A percentile compares a stretch with the other conserved stretches of the same genome.
Evolutionary conservation across 2,329 filamentous ascomycete species (phyloP).

Genomic region (Arthrobotrys sphaeroides): DNA sequence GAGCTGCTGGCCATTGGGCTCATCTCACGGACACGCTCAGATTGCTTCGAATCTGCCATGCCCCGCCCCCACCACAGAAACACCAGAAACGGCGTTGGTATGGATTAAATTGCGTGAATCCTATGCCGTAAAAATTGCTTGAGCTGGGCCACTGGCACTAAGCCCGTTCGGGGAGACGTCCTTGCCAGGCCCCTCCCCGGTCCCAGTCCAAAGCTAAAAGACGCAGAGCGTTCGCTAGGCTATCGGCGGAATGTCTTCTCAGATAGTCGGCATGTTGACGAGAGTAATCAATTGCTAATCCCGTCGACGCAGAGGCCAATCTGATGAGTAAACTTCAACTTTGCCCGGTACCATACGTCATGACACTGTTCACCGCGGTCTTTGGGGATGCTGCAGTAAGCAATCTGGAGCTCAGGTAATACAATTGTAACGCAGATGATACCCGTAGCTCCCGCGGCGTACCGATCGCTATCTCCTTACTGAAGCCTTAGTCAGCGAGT

Average conservation of each 20-base stretch:
- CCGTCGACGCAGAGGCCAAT: not conserved
- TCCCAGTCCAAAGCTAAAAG: not conserved
- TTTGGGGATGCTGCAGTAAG: conserved; percentile 29
- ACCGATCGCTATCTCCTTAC: not conserved
- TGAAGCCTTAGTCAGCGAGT: not conserved
- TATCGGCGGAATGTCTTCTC: conserved; percentile 48
- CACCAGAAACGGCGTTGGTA: conserved; percentile 42
- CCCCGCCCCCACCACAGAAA: conserved; percentile 43
- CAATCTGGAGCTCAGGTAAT: conserved; percentile 48
- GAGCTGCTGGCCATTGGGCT: not conserved
- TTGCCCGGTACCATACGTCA: conserved; percentile 14
- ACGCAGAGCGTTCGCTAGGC: conserved; percentile 28
- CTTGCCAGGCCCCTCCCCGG: conserved; percentile 9
- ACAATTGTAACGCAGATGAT: conserved; percentile 9
- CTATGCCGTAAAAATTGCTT: conserved; percentile 36
- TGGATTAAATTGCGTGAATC: conserved; percentile 51
- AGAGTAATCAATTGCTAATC: conserved; percentile 53
- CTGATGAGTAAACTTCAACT: conserved; percentile 49
- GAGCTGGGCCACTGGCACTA: conserved; percentile 23
- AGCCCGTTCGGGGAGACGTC: not conserved
- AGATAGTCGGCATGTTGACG: conserved; percentile 50
- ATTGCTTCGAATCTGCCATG: not conserved
- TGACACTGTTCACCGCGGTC: not conserved
- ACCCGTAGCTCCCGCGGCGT: not conserved
- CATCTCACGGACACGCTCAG: not conserved